phyloP scores from a whole-genome alignment of 306 rosid species.

The Vicia sativa region DNA sequence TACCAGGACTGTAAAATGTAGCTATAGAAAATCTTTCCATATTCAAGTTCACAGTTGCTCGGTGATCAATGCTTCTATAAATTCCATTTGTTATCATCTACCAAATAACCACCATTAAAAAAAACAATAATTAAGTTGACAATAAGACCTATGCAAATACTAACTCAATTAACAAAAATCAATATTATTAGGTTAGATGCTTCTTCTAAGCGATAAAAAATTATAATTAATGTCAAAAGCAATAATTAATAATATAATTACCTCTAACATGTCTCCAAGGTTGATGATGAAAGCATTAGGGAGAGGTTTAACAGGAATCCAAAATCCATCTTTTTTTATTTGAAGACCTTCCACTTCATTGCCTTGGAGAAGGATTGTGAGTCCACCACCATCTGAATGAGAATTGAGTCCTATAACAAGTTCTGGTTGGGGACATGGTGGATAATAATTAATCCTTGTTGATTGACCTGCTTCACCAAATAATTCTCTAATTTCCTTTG shows the following conservation, averaged over 20 bases:
- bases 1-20: conserved; percentile 26
- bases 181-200: no score
- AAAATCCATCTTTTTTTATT: conserved; percentile 25
- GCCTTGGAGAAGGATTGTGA: conserved; percentile 37
- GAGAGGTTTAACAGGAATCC: conserved; percentile 35
- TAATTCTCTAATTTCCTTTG: conserved; percentile 23
- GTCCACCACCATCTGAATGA: conserved; percentile 40
- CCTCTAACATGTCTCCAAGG: conserved; percentile 50
- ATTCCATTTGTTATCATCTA: conserved; percentile 57
- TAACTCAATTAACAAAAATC: no score
- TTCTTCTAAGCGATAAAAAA: no score
- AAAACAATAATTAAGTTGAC: neutral
- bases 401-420: conserved; percentile 34
- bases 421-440: conserved; percentile 49
- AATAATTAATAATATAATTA: neutral
- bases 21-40: conserved; percentile 36
- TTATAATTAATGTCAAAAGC: neutral
- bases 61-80: conserved; percentile 53
- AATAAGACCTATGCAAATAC: no score
- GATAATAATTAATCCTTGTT: conserved; percentile 45
- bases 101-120: neutral
- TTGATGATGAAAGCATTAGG: conserved; percentile 33
- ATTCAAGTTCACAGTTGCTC: conserved; percentile 27
- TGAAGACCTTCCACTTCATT: conserved; percentile 39
- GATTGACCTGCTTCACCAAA: conserved; percentile 36